Conservation (phyloP, 768 basidiomycete genomes). For the Termitomyces sp. region DNA sequence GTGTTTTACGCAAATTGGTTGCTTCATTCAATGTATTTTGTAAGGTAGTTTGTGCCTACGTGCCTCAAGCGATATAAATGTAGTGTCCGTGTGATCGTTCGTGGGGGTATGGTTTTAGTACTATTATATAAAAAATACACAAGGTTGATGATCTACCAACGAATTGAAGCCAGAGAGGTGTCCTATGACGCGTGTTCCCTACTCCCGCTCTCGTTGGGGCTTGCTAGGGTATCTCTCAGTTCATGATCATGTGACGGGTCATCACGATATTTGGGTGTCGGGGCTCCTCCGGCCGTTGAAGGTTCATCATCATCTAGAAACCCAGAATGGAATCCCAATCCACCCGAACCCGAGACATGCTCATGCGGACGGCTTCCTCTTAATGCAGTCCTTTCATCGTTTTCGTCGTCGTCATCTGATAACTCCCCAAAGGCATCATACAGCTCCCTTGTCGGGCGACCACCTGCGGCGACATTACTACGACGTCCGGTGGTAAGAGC, state of each 20-base stretch:
- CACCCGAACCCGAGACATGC: slow-evolving; percentile 32
- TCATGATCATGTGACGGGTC: slow-evolving; percentile 37
- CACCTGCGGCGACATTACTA: slow-evolving; percentile 22
- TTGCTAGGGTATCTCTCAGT: slow-evolving; percentile 18
- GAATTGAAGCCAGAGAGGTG: background rate
- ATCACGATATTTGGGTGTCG: slow-evolving; percentile 44
- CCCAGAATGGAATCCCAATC: slow-evolving; percentile 67
- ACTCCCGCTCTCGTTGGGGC: slow-evolving; percentile 49
- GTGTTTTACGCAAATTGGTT: slow-evolving; percentile 1
- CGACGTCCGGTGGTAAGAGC: slow-evolving; percentile 43
- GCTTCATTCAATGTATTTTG: background rate
- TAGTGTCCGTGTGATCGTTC: background rate
- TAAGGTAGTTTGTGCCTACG: background rate
- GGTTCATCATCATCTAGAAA: slow-evolving; percentile 80
- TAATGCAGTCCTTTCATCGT: slow-evolving; percentile 68
- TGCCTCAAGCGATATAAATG: background rate
- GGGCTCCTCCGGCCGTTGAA: slow-evolving; percentile 27
- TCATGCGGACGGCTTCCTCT: slow-evolving; percentile 33
- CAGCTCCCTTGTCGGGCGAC: slow-evolving; percentile 75
- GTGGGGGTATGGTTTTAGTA: slow-evolving; percentile 1
- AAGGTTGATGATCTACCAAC: background rate
- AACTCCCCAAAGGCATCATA: slow-evolving; percentile 96
- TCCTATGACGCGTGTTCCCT: slow-evolving; percentile 64
- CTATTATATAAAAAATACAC: background rate
- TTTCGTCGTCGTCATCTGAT: slow-evolving; percentile 79